A percentile compares a stretch with the other conserved stretches of the same genome.
phyloP scores from a whole-genome alignment of 371 early-diverging fungal species.

The Syncephalastrum contaminatum region DNA sequence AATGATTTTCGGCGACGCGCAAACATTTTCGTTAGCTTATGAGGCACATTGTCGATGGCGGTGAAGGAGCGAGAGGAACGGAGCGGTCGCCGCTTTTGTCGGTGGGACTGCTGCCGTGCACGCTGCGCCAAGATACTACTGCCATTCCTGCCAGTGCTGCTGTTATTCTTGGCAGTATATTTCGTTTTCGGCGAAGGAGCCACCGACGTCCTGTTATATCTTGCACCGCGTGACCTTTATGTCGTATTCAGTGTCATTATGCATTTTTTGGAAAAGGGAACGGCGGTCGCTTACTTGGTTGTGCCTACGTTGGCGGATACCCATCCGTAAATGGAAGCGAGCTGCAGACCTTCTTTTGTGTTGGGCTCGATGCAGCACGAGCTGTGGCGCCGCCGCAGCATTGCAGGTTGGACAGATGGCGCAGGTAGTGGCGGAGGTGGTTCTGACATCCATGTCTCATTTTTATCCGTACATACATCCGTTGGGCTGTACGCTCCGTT shows the following conservation, averaged over 20 bases:
- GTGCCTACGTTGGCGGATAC: slow-evolving; percentile 21
- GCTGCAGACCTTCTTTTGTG: slow-evolving; percentile 43
- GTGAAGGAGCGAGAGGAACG: slow-evolving; percentile 19
- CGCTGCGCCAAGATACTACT: no score
- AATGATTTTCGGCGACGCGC: slow-evolving; percentile 27
- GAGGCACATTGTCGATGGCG: slow-evolving; percentile 16
- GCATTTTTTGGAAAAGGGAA: background rate
- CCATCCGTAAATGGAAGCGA: slow-evolving; percentile 62
- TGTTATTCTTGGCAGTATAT: no score
- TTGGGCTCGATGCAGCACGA: slow-evolving; percentile 37
- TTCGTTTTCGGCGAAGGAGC: background rate
- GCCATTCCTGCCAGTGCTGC: no score
- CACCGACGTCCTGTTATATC: slow-evolving; percentile 2
- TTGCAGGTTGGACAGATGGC: slow-evolving; percentile 3
- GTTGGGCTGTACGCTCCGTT: slow-evolving; percentile 20
- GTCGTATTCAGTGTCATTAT: no score
- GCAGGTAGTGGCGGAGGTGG: slow-evolving; percentile 7
- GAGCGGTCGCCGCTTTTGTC: slow-evolving; percentile 18
- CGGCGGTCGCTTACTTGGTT: background rate
- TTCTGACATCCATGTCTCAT: slow-evolving; percentile 2
- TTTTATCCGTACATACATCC: slow-evolving; percentile 5
- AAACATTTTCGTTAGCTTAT: slow-evolving; percentile 31
- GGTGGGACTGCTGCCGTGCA: slow-evolving; percentile 8
- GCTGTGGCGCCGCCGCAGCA: slow-evolving; percentile 47
- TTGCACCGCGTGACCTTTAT: background rate